These are phyloP conservation scores for Kitagawia praeruptora DNA, from an alignment of 129 eudicot genomes.

Conservation along the genomic window DNA sequence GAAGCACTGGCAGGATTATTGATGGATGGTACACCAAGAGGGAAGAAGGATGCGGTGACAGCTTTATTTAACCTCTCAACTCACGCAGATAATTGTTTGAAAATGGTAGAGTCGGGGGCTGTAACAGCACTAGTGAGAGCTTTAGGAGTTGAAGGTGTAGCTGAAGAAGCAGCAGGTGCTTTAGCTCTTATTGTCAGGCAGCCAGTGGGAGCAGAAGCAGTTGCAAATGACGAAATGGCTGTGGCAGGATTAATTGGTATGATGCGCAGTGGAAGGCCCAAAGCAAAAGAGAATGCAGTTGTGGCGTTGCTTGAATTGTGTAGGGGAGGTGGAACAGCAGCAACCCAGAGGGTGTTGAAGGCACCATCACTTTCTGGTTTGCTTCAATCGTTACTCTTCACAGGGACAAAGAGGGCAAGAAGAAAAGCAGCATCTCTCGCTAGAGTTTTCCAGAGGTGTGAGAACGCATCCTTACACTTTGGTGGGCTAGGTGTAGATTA, in stretches of 20 bases:
- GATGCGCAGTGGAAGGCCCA: constrained; percentile 72
- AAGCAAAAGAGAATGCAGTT: constrained; percentile 76
- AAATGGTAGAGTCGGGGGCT: constrained; percentile 52
- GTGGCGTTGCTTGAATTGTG: constrained; percentile 77
- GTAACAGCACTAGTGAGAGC: constrained; percentile 42
- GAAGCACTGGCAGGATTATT: constrained; percentile 38
- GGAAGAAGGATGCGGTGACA: constrained; percentile 57
- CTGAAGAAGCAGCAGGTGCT: constrained; percentile 73
- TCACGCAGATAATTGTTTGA: constrained; percentile 38
- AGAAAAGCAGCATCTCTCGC: constrained; percentile 89
- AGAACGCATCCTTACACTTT: constrained; percentile 37
- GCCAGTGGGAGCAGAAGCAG: constrained; percentile 66
- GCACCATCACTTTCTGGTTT: constrained; percentile 63
- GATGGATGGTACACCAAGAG: constrained; percentile 49
- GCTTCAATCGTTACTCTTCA: constrained; percentile 54
- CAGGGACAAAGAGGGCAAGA: constrained; percentile 82
- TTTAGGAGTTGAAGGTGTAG: constrained; percentile 44
- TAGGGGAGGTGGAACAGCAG: constrained; percentile 54
- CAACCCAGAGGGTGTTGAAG: constrained; percentile 54
- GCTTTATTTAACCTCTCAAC: constrained; percentile 57
- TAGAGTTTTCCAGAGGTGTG: constrained; percentile 65
- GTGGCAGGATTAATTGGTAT: constrained; percentile 48
- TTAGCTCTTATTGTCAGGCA: constrained; percentile 64
- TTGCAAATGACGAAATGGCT: constrained; percentile 52
- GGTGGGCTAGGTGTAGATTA: constrained; percentile 55